Base-by-base conservation (phyloP, 2,329 filamentous ascomycete species). In the Phyllosticta citrichinensis region DNA sequence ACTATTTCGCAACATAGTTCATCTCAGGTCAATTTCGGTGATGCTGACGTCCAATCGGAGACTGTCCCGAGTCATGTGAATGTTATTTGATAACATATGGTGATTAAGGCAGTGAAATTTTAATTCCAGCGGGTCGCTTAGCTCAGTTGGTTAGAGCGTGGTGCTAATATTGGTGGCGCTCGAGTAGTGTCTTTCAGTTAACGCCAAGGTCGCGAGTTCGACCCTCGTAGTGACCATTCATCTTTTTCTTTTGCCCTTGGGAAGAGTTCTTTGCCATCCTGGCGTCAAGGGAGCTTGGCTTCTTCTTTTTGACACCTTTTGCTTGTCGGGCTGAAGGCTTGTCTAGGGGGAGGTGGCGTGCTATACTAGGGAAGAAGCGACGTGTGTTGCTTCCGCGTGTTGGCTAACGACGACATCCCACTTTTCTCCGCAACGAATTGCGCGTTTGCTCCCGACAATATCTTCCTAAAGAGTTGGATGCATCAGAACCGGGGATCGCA, bases 71-170 rank as follows among this genome's bases (percentile, higher is more conserved):
- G n/a, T n/a, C n/a, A n/a, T n/a, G n/a, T n/a, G n/a, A n/a, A n/a
- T n/a, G n/a, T n/a, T n/a, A n/a, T n/a, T n/a, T n/a, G n/a, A n/a
- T n/a, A n/a, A n/a, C n/a, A n/a, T n/a, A n/a, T n/a, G n/a, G n/a
- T n/a, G n/a, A n/a, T n/a, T n/a, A n/a, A n/a, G n/a, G n/a, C n/a
- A n/a, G n/a, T n/a, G n/a, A n/a, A n/a, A n/a, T n/a, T n/a, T n/a
- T n/a, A n/a, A n/a, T n/a, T n/a, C n/a, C n/a, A n/a, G 22, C 52
- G 50, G 61, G 61, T 62, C 61, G 61, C 52, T 59, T 62, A 62
- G 61, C 57, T 59, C 57, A 59, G 57, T 59, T 59, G 57, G 57
- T 59, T 59, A 59, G 57, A 59, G 57, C 57, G 57, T 59, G 57
- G 57, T 60, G 52, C 58, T 60, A 60, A 60, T 60, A 60, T 25